Evolutionary conservation across 208 protist species (phyloP).

Genomic region (Acanthamoeba royreba): DNA sequence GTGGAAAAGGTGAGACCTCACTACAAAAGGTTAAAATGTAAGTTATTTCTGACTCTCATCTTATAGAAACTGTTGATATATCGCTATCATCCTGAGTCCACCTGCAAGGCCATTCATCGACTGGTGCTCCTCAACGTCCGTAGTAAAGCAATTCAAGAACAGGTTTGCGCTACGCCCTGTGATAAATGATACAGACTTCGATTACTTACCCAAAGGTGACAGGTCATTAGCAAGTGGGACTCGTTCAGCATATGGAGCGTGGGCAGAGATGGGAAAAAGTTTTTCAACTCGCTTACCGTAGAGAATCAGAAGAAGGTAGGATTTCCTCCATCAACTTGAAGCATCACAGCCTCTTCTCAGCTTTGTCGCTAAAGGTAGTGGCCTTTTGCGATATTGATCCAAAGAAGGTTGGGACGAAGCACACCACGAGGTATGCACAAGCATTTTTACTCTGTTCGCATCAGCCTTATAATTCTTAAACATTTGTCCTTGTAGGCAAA

Average conservation of each 20-base stretch:
- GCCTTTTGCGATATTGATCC: slow-evolving; percentile 13
- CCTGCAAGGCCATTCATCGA: not conserved
- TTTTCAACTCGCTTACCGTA: slow-evolving; percentile 5
- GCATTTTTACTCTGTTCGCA: not conserved
- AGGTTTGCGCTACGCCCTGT: not conserved
- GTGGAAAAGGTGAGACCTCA: not conserved
- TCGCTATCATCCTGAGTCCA: not conserved
- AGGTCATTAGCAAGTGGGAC: slow-evolving; percentile 30
- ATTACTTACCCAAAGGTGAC: too few species aligned
- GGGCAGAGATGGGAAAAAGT: slow-evolving; percentile 2
- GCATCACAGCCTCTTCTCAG: not conserved
- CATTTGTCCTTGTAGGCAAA: too few species aligned
- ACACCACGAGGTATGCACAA: not conserved
- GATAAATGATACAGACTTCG: too few species aligned
- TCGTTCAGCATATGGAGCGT: slow-evolving; percentile 31
- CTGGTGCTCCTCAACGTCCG: slow-evolving; percentile 11
- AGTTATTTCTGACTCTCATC: not conserved
- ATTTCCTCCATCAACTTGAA: not conserved
- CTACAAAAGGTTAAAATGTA: too few species aligned
- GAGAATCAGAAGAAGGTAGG: slow-evolving; percentile 27
- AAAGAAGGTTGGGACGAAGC: slow-evolving; percentile 6
- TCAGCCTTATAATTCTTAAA: too few species aligned
- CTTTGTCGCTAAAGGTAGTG: not conserved
- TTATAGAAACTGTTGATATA: not conserved
- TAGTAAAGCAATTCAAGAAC: not conserved